Base-by-base conservation (phyloP, 2,329 filamentous ascomycete genomes). In the Bipolaris gigantea region DNA sequence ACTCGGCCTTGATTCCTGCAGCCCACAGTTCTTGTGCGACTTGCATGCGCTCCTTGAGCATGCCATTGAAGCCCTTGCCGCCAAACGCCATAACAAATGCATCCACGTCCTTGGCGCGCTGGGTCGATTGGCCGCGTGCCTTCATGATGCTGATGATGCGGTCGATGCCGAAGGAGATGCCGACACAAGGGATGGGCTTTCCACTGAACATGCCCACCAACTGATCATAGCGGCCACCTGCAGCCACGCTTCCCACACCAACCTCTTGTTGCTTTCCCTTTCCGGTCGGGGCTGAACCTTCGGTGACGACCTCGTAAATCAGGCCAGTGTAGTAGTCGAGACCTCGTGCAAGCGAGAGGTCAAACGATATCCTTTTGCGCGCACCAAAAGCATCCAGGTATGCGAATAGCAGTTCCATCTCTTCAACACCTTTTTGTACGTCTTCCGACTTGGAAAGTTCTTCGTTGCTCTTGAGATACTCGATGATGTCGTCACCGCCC, bases 1-100 rank as follows among this genome's bases (percentile, higher is more conserved):
- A 96, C 73, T 97, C 92, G 53, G 92, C 88, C 83, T 92, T 96
- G 77, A 97, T 87, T 18, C 90, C 92, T 7, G 89, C 90, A 63
- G 91, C 86, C 91, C 93, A 95, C 45, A 97, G 80, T 61, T 81
- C 81, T 61, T 85, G 83, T 55, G 88, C 87, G 34, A 97, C 83
- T 23, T 85, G 80, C 85, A 97, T 92, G 61, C 93, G 88, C 79
- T 97, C 89, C 62, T 86, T 85, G 50, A 96, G 77, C 60, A 95
- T 80, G 41, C 90, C 91, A 15, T 83, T 88, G 74, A 92, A 93
- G 18, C 87, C 89, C 76, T 92, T 93, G 48, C 90, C 89, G 67
- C 91, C 92, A 69, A 97, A 92, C 0, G 92, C 92, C 92, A 97
- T 97, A 68, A 97, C 89, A 75, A 86, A 97, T 41, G 92, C 92